Percentiles rank a stretch among this genome's conserved stretches.
phyloP scores from a whole-genome alignment of 331 rosid species.

The Dryas integrifolia region DNA sequence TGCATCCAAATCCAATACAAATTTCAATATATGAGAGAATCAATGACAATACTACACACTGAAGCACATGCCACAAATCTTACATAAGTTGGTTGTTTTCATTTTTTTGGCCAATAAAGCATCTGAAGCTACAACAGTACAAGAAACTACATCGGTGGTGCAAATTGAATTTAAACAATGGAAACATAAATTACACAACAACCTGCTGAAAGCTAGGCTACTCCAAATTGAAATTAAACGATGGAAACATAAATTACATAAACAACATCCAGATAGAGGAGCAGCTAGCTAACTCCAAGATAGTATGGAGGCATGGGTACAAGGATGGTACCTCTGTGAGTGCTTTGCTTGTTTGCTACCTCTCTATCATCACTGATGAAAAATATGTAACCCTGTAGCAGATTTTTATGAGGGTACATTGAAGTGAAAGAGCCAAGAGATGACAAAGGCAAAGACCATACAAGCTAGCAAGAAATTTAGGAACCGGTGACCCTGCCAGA shows the following conservation, averaged over 20 bases:
- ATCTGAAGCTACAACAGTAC: constrained; percentile 7
- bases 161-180: constrained; percentile 1
- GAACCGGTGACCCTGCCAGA: constrained; percentile 60
- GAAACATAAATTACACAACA: constrained; percentile 29
- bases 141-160: constrained; percentile 15
- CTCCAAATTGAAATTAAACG: constrained; percentile 8
- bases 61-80: constrained; percentile 14
- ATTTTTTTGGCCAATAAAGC: constrained; percentile 3
- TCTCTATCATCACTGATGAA: constrained; percentile 27
- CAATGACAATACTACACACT: not conserved
- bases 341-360: constrained; percentile 19
- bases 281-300: constrained; percentile 25
- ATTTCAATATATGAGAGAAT: not conserved
- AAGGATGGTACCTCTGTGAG: constrained; percentile 26
- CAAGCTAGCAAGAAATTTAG: constrained; percentile 49
- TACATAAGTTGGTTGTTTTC: not conserved
- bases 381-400: not conserved
- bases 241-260: constrained; percentile 20
- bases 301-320: constrained; percentile 31
- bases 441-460: constrained; percentile 49
- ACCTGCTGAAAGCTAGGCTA: constrained; percentile 22
- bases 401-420: constrained; percentile 47
- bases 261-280: constrained; percentile 32
- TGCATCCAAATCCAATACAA: not conserved
- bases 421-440: constrained; percentile 55